Conservation (phyloP, 306 rosid genomes). For the Prunus mira region DNA sequence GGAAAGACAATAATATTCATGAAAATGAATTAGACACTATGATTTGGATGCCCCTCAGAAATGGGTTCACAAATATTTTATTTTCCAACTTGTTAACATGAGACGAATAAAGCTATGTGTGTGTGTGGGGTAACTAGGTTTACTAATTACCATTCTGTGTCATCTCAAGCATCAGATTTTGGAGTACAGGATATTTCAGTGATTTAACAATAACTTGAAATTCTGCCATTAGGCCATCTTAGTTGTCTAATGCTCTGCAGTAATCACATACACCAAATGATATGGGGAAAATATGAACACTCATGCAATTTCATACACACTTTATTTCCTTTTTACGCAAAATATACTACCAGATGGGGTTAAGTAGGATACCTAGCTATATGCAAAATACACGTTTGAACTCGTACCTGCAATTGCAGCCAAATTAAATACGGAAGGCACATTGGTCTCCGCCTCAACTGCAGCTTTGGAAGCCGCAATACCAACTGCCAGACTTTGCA, state of each 20-base stretch:
- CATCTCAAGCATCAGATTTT: neutral
- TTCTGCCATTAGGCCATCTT: neutral
- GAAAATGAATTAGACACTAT: too few relatives aligned
- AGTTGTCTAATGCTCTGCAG: neutral
- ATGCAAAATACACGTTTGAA: neutral
- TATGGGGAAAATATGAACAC: neutral
- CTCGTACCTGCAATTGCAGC: slow-evolving; percentile 55
- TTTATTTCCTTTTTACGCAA: neutral
- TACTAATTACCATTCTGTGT: neutral
- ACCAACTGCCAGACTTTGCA: slow-evolving; percentile 82
- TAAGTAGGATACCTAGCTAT: neutral
- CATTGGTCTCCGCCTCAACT: slow-evolving; percentile 71
- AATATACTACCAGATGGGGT: neutral
- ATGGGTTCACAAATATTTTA: neutral
- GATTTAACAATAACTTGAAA: neutral
- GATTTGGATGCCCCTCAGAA: neutral
- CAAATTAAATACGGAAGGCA: slow-evolving; percentile 55
- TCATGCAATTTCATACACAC: neutral
- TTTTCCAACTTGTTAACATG: neutral
- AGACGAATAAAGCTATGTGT: neutral
- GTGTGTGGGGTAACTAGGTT: neutral
- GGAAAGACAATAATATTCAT: neutral
- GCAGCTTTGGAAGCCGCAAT: slow-evolving; percentile 83
- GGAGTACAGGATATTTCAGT: neutral
- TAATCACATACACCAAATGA: neutral